A percentile compares a stretch with the other conserved stretches of the same genome.
phyloP scores from a whole-genome alignment of 2,329 filamentous ascomycete species.

The Bertia moriformis region DNA sequence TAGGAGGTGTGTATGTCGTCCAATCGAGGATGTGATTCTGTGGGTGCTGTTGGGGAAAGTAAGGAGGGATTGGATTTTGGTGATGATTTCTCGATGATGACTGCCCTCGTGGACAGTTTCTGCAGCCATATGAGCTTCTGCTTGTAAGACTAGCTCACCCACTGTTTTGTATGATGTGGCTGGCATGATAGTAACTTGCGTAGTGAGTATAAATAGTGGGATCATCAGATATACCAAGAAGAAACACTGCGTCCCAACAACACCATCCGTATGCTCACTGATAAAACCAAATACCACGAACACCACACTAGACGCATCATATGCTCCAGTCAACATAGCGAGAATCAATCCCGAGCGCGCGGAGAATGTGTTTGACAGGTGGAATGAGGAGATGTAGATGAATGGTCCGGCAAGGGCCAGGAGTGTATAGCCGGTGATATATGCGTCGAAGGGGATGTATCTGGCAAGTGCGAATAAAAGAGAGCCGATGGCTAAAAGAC shows the following conservation, averaged over 20 bases:
- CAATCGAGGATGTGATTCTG: too few species aligned
- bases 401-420: conserved; percentile 69
- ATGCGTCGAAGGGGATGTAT: conserved; percentile 57
- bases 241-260: conserved; percentile 51
- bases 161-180: conserved; percentile 69
- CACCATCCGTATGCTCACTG: conserved; percentile 41
- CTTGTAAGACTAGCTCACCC: conserved; percentile 65
- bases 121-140: conserved; percentile 32
- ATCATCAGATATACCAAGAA: conserved; percentile 62
- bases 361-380: conserved; percentile 73
- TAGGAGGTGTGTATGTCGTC: too few species aligned
- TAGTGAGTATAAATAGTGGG: conserved; percentile 47
- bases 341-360: conserved; percentile 65
- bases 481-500: conserved; percentile 57
- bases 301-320: conserved; percentile 67
- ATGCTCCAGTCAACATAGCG: conserved; percentile 66
- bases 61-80: conserved; percentile 61
- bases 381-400: conserved; percentile 70
- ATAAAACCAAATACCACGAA: conserved; percentile 63
- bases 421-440: conserved; percentile 60
- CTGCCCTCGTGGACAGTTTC: conserved; percentile 26
- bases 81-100: conserved; percentile 39
- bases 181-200: conserved; percentile 62
- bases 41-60: conserved; percentile 39
- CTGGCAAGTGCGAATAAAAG: conserved; percentile 57